Evolutionary conservation across 2,329 filamentous ascomycete genomes (phyloP), one percentile per base, ranked within the genome.

Genomic region (Colletotrichum salicis): DNA sequence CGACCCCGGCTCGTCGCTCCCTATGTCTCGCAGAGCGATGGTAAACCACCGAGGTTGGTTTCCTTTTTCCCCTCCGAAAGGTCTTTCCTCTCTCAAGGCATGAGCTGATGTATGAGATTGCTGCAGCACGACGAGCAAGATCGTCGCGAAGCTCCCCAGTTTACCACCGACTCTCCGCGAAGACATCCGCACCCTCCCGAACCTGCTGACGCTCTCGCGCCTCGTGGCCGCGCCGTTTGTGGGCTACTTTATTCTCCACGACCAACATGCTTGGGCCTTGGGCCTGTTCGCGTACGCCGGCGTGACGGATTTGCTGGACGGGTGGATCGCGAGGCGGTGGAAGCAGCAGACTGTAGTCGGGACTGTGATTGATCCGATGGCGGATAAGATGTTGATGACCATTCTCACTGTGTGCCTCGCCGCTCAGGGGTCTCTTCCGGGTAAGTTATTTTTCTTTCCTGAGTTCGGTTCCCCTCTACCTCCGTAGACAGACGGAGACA

Each of bases 111-210:
- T 37, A 10, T 22, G 24, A 15, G 37, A 29, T 41, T 48, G 33
- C n/a, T 54, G 2, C 59, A 62, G 59, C 41, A 63, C 58, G 24
- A 33, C 69, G 3, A 48, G 52, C 58, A 71, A 64, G 57, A 37
- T 68, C 57, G 54, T 45, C 19, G 59, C 64, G 41, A 71, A 68
- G 35, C 60, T 71, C 19, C 58, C 69, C 11, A 33, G 58, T 29
- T 35, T 71, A 7, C 58, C 64, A 12, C 68, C 67, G 22, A 68
- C 51, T 52, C 22, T 71, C 10, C 94, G 92, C 80, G 96, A 99
- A 83, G 95, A 99, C 79, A 97, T 99, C 79, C 98, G 97, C 85
- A 99, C 94, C 45, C 79, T 99, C n/a, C 96, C 96, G 52, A 99
- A 99, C 80, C 87, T 97, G 73, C 88, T 99, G 64, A 99, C 96